Evolutionary conservation across 1,139 yeast species (phyloP).

Genomic region (Ogataea hybrid): DNA sequence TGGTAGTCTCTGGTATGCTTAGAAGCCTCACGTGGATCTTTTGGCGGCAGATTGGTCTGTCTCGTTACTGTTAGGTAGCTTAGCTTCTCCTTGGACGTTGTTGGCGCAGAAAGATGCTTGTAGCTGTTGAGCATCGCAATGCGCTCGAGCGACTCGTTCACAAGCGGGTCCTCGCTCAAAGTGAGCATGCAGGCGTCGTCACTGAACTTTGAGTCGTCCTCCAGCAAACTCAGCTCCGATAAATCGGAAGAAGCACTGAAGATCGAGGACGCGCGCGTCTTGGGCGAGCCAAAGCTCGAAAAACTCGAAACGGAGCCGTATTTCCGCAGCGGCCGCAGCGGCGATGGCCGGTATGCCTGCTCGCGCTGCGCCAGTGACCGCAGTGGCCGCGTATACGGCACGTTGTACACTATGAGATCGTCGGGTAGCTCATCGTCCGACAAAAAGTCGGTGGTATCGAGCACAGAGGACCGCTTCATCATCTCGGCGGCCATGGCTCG

Average conservation of each 20-base stretch:
- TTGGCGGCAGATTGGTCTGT: constrained; percentile 72
- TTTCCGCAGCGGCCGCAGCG: neutral
- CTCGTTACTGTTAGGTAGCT: constrained; percentile 50
- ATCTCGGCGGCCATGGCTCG: constrained; percentile 15
- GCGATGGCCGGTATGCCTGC: constrained; percentile 12
- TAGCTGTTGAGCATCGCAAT: constrained; percentile 29
- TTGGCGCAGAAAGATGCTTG: constrained; percentile 8
- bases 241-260: constrained; percentile 32
- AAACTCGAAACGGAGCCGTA: constrained; percentile 7
- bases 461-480: constrained; percentile 20
- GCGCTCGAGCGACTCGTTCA: constrained; percentile 42
- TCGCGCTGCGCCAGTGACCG: constrained; percentile 34
- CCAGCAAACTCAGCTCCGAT: constrained; percentile 27
- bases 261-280: constrained; percentile 46
- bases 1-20: constrained; percentile 59
- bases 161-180: constrained; percentile 36
- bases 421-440: constrained; percentile 54
- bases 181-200: constrained; percentile 52
- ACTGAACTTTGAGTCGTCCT: constrained; percentile 32
- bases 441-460: constrained; percentile 22
- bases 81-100: constrained; percentile 15
- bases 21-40: constrained; percentile 48
- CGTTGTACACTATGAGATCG: constrained; percentile 55
- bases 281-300: constrained; percentile 26
- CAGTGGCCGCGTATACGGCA: constrained; percentile 58